Evolutionary conservation across 1,284 basidiomycete genomes (phyloP).

Genomic region (Ceratorhiza oryzae-sativae): DNA sequence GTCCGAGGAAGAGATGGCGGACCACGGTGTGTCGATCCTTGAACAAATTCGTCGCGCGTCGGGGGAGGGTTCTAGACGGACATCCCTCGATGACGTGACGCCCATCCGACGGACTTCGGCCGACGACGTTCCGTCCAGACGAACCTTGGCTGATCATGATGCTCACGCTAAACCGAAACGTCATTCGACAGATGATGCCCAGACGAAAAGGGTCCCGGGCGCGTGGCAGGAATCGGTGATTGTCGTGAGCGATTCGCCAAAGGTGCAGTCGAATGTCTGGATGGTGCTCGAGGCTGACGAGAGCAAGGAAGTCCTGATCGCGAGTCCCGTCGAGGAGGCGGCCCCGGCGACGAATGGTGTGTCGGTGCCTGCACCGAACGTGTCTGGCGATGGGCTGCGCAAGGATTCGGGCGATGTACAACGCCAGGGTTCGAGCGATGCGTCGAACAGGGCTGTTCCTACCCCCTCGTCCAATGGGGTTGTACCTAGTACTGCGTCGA

Average conservation of each 20-base stretch:
- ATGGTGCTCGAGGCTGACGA: neutral
- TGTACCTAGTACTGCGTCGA: neutral
- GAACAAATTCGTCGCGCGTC: conserved; percentile 19
- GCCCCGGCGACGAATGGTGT: neutral
- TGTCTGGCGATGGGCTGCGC: neutral
- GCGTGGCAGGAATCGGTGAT: conserved; percentile 14
- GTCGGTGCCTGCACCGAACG: neutral
- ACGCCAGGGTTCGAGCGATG: too few species aligned
- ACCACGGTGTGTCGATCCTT: conserved; percentile 10
- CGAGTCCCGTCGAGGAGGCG: neutral
- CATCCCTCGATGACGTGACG: neutral
- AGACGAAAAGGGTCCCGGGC: conserved; percentile 1
- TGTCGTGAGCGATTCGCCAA: conserved; percentile 32
- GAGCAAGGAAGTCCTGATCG: conserved; percentile 6
- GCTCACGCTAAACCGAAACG: neutral
- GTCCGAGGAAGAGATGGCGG: neutral
- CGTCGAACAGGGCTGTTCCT: too few species aligned
- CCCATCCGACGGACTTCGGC: neutral
- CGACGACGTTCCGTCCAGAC: neutral
- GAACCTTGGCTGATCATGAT: neutral
- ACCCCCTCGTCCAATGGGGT: too few species aligned
- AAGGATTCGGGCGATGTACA: too few species aligned
- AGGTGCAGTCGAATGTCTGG: conserved; percentile 10
- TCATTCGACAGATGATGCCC: too few species aligned
- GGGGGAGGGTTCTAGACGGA: neutral